These are phyloP conservation scores for Populus ilicifolia DNA, from an alignment of 345 rosid species.

Conservation along the genomic window DNA sequence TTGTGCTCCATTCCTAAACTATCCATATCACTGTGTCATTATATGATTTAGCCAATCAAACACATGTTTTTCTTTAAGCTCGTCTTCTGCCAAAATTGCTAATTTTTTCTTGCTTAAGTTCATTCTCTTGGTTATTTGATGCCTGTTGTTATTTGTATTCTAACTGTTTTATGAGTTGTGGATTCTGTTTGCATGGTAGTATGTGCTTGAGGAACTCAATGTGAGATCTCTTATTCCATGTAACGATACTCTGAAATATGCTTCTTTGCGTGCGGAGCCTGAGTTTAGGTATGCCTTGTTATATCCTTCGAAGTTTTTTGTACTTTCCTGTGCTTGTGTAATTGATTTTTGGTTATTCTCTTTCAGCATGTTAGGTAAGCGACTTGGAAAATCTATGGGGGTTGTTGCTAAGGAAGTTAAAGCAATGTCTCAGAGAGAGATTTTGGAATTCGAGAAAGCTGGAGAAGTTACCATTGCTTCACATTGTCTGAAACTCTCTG, in stretches of 20 bases:
- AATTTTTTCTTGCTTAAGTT: neutral
- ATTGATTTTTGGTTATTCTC: conserved; percentile 20
- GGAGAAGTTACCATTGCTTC: conserved; percentile 74
- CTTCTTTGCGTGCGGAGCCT: conserved; percentile 88
- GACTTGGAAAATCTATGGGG: conserved; percentile 94
- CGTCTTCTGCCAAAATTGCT: neutral
- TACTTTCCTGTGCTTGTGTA: conserved; percentile 11
- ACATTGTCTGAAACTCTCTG: conserved; percentile 59
- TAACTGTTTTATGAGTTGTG: neutral
- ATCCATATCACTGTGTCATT: neutral
- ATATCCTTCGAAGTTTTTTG: neutral
- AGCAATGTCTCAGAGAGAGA: conserved; percentile 75
- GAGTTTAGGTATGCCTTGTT: conserved; percentile 70
- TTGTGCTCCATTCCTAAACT: conserved; percentile 17
- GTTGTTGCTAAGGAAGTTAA: conserved; percentile 77
- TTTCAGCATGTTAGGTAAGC: conserved; percentile 73
- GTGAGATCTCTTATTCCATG: conserved; percentile 74
- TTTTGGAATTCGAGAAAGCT: conserved; percentile 67
- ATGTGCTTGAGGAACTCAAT: conserved; percentile 90
- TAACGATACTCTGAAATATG: conserved; percentile 76
- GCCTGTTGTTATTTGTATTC: neutral
- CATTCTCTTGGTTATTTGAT: neutral
- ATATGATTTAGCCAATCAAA: neutral
- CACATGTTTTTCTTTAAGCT: neutral
- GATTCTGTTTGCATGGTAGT: conserved; percentile 46